Conservation (phyloP, 495 filamentous ascomycete species). For the Hypoxylon perforatum region DNA sequence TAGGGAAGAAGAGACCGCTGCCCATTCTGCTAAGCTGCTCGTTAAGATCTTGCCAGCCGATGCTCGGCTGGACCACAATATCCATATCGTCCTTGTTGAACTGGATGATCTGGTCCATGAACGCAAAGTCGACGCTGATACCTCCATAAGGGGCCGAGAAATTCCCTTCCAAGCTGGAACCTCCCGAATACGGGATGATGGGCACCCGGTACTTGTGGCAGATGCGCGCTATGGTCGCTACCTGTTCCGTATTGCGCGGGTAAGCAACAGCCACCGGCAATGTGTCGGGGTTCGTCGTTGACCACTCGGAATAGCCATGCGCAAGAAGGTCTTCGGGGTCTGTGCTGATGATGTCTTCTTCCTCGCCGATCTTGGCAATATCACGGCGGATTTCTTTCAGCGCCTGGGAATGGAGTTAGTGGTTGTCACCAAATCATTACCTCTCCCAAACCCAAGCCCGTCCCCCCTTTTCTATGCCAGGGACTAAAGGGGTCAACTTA, state of each 20-base stretch:
- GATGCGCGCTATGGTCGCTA: slow-evolving; percentile 80
- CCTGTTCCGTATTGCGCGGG: slow-evolving; percentile 81
- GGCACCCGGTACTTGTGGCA: slow-evolving; percentile 87
- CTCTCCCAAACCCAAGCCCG: not conserved
- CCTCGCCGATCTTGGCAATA: slow-evolving; percentile 53
- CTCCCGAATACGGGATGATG: slow-evolving; percentile 88
- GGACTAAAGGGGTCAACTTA: slow-evolving; percentile 46
- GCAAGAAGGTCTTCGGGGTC: slow-evolving; percentile 82
- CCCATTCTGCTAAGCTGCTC: slow-evolving; percentile 74
- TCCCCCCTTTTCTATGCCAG: not conserved
- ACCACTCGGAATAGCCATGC: slow-evolving; percentile 94
- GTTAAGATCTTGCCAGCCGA: slow-evolving; percentile 93
- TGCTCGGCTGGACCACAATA: slow-evolving; percentile 87
- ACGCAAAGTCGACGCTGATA: slow-evolving; percentile 87
- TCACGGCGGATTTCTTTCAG: slow-evolving; percentile 67
- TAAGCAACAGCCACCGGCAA: slow-evolving; percentile 85
- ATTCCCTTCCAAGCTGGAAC: slow-evolving; percentile 87
- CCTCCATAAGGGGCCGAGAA: slow-evolving; percentile 88
- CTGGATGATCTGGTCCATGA: slow-evolving; percentile 83
- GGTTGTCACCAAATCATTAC: not conserved
- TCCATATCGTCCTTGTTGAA: slow-evolving; percentile 92
- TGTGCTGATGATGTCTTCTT: slow-evolving; percentile 80
- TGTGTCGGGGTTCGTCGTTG: slow-evolving; percentile 79
- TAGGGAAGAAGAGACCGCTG: slow-evolving; percentile 87
- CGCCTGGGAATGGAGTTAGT: slow-evolving; percentile 61